Percentiles rank a stretch among this genome's conserved stretches.
Evolutionary conservation across 495 filamentous ascomycete genomes (phyloP).

Genomic region (Neurospora sp.): DNA sequence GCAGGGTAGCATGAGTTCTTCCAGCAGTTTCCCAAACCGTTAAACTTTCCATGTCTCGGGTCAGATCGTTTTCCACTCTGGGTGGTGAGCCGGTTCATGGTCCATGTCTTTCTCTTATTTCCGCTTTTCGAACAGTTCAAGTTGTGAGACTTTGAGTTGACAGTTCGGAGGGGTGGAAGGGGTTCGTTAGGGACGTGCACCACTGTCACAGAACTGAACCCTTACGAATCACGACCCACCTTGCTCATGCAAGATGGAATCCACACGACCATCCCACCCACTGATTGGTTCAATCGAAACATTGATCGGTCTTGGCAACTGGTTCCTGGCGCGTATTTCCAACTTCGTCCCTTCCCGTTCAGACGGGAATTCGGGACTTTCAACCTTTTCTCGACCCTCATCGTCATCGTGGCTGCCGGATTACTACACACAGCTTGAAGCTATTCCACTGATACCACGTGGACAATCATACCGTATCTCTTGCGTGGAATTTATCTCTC

Average conservation of each 20-base stretch:
- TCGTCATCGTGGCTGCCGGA: neutral
- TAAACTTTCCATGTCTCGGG: neutral
- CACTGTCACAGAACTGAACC: slow-evolving; percentile 26
- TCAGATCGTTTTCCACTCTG: neutral
- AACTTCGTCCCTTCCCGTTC: slow-evolving; percentile 6
- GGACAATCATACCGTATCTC: neutral
- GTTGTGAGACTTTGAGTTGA: slow-evolving; percentile 15
- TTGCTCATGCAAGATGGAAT: slow-evolving; percentile 34
- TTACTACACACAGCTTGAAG: neutral
- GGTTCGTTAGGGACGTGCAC: slow-evolving; percentile 3
- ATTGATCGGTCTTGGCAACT: slow-evolving; percentile 23
- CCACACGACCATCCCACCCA: slow-evolving; percentile 19
- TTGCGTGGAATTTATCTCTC: neutral
- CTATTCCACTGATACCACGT: neutral
- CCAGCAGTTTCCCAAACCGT: neutral
- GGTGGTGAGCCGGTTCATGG: neutral
- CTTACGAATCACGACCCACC: slow-evolving; percentile 26
- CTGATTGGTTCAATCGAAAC: slow-evolving; percentile 29
- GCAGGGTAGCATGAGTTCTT: neutral
- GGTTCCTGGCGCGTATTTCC: slow-evolving; percentile 37
- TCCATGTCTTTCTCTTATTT: neutral
- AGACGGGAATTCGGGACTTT: neutral
- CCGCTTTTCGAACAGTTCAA: slow-evolving; percentile 5
- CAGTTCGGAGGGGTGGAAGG: neutral
- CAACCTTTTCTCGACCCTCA: neutral